Base-by-base conservation (phyloP, 257 asterid species). In the Dorcoceras hygrometricum region DNA sequence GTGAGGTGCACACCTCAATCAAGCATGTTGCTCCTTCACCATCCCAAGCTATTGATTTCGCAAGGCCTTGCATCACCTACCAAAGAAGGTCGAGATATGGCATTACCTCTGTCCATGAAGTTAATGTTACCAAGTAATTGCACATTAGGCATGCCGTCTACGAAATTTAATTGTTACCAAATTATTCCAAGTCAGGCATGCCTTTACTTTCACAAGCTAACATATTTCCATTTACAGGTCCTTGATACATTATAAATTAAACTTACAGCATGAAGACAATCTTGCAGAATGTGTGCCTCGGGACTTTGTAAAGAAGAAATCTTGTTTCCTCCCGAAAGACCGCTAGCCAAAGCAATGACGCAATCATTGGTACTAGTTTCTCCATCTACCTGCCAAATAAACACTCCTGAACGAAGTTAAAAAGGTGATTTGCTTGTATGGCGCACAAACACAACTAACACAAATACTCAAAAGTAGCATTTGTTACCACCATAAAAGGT, bases 21-120 rank as follows among this genome's bases (percentile, higher is more conserved):
- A 93, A 85, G 83, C 99, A 88, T 54, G 99, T 93, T 23, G 99
- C 97, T 71, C 99, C 99, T 84, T 93, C 99, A n/a, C 99, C 97
- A 79, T 93, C 99, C 95, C 89, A 93, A 65, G 97, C 99, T 76
- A 94, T 86, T 48, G 99, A 90, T 80, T 94, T 94, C n/a, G 96
- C 99, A 66, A 94, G 93, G 56, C 99, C 93, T 76, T 87, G 97
- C 99, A 93, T 93, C 69, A 93, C 99, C 97, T 90, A 68, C 63
- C 63, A 54, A 68, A 26, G 8, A 53, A 36, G 34, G 43, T 34
- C 18, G 26, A 4, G 18, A 65, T 19, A 50, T 34, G 50, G n/a
- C 14, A 34, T 34, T 34, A 34, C 14, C 10, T 31, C 36, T 7
- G 36, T 34, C 43, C 14, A 34, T 9, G 43, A 34, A 34, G 2